Conservation (phyloP, 208 protist genomes). For the Wallacemonas sp. region DNA sequence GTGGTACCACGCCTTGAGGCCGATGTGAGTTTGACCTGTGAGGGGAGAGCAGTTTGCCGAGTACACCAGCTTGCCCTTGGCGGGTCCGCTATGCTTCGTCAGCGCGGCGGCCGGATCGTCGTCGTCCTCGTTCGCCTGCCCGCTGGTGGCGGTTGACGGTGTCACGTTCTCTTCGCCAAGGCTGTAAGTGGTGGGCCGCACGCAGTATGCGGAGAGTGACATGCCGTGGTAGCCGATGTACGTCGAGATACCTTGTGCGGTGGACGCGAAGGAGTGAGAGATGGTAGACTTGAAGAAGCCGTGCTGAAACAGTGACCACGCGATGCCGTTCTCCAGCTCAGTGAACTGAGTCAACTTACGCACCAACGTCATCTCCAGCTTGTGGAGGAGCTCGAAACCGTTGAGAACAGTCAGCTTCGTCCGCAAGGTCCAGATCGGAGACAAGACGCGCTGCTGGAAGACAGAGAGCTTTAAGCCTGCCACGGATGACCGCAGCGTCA, state of each 20-base stretch:
- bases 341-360: constrained; percentile 55
- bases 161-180: constrained; percentile 21
- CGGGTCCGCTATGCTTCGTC: constrained; percentile 17
- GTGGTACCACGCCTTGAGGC: constrained; percentile 68
- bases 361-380: constrained; percentile 53
- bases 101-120: not conserved
- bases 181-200: constrained; percentile 32
- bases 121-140: not conserved
- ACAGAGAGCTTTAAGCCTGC: constrained; percentile 42
- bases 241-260: constrained; percentile 33
- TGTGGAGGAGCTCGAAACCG: constrained; percentile 35
- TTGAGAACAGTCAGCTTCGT: constrained; percentile 47
- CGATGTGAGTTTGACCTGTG: constrained; percentile 41
- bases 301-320: constrained; percentile 50
- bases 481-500: constrained; percentile 37
- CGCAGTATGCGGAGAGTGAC: constrained; percentile 30
- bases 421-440: constrained; percentile 53
- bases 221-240: constrained; percentile 53
- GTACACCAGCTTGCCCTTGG: constrained; percentile 50
- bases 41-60: constrained; percentile 38
- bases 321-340: constrained; percentile 58
- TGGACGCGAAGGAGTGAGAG: constrained; percentile 15
- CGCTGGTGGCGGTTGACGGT: not conserved
- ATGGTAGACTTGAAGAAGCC: constrained; percentile 56
- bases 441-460: constrained; percentile 37